A percentile compares a stretch with the other conserved stretches of the same genome.
phyloP scores from a whole-genome alignment of 2,329 filamentous ascomycete genomes.

The Fusarium agapanthi region DNA sequence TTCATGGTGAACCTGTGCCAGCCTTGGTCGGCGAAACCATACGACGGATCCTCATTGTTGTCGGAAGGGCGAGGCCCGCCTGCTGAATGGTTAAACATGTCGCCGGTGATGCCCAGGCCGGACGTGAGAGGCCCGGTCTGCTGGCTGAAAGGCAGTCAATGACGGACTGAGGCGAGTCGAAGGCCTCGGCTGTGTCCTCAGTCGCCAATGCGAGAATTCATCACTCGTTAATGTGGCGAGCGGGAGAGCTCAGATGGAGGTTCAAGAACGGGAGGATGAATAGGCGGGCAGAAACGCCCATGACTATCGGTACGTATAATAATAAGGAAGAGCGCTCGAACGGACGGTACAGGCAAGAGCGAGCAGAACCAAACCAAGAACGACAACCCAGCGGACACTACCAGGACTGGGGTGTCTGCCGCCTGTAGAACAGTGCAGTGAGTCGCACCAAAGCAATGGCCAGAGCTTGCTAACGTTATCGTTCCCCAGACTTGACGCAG shows the following conservation, averaged over 20 bases:
- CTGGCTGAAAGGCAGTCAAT: constrained; percentile 47
- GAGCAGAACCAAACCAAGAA: constrained; percentile 24
- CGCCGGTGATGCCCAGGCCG: constrained; percentile 45
- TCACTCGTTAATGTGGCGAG: constrained; percentile 49
- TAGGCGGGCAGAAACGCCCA: constrained; percentile 49
- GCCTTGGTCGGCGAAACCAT: constrained; percentile 46
- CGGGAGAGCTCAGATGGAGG: constrained; percentile 45
- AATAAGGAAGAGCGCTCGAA: constrained; percentile 28
- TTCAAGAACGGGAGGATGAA: constrained; percentile 45
- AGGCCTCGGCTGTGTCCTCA: constrained; percentile 49
- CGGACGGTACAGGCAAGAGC: constrained; percentile 22
- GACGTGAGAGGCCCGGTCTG: constrained; percentile 46
- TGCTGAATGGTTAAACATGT: constrained; percentile 51
- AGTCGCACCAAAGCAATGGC: constrained; percentile 35
- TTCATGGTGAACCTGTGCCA: constrained; percentile 45
- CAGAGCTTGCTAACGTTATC: constrained; percentile 46
- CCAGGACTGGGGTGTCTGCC: constrained; percentile 25
- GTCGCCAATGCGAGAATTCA: constrained; percentile 48
- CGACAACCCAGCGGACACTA: constrained; percentile 16
- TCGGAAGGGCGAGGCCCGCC: constrained; percentile 46
- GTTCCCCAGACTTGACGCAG: constrained; percentile 46
- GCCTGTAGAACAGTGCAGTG: constrained; percentile 27
- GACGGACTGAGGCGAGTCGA: constrained; percentile 51
- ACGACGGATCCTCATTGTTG: constrained; percentile 41
- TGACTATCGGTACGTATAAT: constrained; percentile 46